Conservation (phyloP, 23 red algal genomes). For the Chondrus crispus region DNA sequence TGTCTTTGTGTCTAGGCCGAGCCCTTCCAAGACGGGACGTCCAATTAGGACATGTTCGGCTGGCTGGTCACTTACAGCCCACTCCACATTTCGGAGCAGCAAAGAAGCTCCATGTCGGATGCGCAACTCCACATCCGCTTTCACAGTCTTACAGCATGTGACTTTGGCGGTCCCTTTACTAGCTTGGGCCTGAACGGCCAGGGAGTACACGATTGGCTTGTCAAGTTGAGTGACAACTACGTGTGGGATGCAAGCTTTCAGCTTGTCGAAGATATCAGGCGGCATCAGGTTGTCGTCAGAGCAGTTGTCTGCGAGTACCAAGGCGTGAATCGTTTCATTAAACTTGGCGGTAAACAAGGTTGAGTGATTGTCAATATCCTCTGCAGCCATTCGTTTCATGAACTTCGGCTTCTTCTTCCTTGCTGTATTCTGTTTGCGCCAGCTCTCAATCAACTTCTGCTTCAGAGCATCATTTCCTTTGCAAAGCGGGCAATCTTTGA, state of each 20-base stretch:
- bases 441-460: neutral
- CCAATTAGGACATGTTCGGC: neutral
- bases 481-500: neutral
- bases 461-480: neutral
- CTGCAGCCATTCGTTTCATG: neutral
- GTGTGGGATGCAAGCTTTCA: neutral
- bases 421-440: neutral
- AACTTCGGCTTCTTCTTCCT: neutral
- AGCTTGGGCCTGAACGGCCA: neutral
- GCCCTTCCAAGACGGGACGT: neutral
- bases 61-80: neutral
- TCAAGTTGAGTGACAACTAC: neutral
- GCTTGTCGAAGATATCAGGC: neutral
- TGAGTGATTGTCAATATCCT: neutral
- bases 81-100: neutral
- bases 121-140: neutral
- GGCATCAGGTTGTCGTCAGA: slow-evolving; percentile 9
- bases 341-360: neutral
- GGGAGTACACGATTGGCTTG: neutral
- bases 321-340: neutral
- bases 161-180: neutral
- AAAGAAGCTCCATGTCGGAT: neutral
- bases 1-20: neutral
- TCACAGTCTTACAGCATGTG: neutral
- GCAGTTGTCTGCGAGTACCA: neutral